Conservation (phyloP, 257 asterid genomes). For the Coffea eugenioides region DNA sequence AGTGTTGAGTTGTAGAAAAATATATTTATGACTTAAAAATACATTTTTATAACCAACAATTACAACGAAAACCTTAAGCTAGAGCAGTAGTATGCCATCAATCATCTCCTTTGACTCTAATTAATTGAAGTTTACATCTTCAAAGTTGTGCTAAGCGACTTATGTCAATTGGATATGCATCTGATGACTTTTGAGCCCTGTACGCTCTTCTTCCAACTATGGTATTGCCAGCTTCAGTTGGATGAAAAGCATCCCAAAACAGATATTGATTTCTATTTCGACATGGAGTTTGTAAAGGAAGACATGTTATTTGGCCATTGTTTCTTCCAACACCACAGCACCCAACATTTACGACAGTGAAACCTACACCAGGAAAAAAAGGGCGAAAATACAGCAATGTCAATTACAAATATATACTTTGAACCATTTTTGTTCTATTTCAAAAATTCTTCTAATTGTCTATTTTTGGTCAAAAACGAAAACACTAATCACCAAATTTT, state of each 20-base stretch:
- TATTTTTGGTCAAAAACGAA: too few relatives aligned
- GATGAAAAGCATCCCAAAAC: conserved; percentile 97
- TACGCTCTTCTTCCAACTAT: conserved; percentile 79
- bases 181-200: conserved; percentile 64
- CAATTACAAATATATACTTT: background rate
- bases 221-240: conserved; percentile 70
- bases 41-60: too few relatives aligned
- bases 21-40: too few relatives aligned
- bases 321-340: conserved; percentile 97
- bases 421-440: too few relatives aligned
- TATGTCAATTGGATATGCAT: conserved; percentile 81
- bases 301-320: conserved; percentile 93
- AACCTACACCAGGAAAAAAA: conserved; percentile 39
- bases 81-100: too few relatives aligned
- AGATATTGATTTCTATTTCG: conserved; percentile 54
- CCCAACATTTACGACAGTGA: conserved; percentile 73
- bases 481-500: too few relatives aligned
- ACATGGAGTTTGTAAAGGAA: conserved; percentile 71
- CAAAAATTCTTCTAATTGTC: too few relatives aligned
- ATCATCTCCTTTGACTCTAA: background rate
- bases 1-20: too few relatives aligned
- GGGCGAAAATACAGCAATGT: too few relatives aligned
- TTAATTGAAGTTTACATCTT: background rate
- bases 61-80: too few relatives aligned
- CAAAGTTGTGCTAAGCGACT: conserved; percentile 67